Evolutionary conservation across 2,329 filamentous ascomycete genomes (phyloP).

Genomic region (Phialocephala subalpina): DNA sequence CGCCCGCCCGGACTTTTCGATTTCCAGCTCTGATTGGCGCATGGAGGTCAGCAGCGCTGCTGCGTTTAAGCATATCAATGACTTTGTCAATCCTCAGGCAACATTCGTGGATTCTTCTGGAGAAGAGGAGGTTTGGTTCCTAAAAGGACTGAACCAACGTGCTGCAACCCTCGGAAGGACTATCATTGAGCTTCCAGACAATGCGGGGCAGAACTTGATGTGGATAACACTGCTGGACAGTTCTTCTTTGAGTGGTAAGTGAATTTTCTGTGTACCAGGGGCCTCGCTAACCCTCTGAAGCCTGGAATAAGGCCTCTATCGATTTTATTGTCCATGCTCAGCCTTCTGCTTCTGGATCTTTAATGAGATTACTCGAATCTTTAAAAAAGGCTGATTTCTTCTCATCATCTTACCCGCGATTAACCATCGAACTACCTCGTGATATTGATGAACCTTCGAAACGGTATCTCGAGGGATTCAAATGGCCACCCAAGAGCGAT

Average conservation of each 20-base stretch:
- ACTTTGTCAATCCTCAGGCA: conserved; percentile 79
- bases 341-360: conserved; percentile 72
- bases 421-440: conserved; percentile 85
- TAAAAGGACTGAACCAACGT: conserved; percentile 64
- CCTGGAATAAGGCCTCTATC: conserved; percentile 80
- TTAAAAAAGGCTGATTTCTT: conserved; percentile 79
- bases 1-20: conserved; percentile 78
- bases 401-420: conserved; percentile 71
- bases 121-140: conserved; percentile 75
- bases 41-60: conserved; percentile 70
- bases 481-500: conserved; percentile 67
- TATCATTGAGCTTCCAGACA: conserved; percentile 77
- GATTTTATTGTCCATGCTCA: conserved; percentile 87
- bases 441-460: conserved; percentile 71
- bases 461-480: conserved; percentile 67
- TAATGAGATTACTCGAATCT: conserved; percentile 80
- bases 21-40: conserved; percentile 73
- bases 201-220: conserved; percentile 67
- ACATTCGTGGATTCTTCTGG: conserved; percentile 68
- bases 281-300: conserved; percentile 50
- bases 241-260: conserved; percentile 69
- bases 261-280: conserved; percentile 13
- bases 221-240: conserved; percentile 86
- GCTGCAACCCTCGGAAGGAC: conserved; percentile 61
- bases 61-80: conserved; percentile 76